Evolutionary conservation across 1,139 yeast species (phyloP), one percentile per base, ranked within the genome.

Genomic region (Protomyces lactucae-debilis): DNA sequence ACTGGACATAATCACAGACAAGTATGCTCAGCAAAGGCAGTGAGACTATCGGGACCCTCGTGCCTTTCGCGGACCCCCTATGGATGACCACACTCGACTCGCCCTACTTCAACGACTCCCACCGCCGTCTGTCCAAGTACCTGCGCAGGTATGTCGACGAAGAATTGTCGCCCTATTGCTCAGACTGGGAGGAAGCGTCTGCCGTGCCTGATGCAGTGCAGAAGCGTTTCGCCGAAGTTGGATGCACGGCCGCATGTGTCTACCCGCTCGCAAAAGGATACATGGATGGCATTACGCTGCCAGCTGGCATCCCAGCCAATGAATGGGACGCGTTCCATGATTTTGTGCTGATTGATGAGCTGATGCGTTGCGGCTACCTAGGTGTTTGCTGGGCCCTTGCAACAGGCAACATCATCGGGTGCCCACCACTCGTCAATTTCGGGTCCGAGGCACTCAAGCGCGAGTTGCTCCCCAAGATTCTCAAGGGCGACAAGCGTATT

Each of bases 241-340:
- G 70, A 71, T 75, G 68, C 78, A 75, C 56, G 66, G 71, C 57
- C 68, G 69, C 45, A 77, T 78, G 48, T 75, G 71, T 69, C 70
- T 76, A 23, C 70, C 76, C 35, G 56, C 55, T 59, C 71, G 72
- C 61, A 64, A 71, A 85, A 64, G 87, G 83, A 72, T 69, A 76
- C 23, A 69, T 76, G 64, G 80, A 88, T 73, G 88, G 84, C 60
- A 80, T 88, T 71, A 52, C 56, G 14, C 95, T 96, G 59, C 82
- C 88, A 75, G 78, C 86, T 69, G 83, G 88, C 57, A 75, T 81
- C 54, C 96, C 89, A 77, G 95, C 96, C 61, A 95, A 89, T 69
- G 77, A 80, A 67, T 89, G 96, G 97, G 95, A 88, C 78, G 93
- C 89, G 63, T 89, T 96, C 96, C 87, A 85, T 74, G 88, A 89